Base-by-base conservation (phyloP, 257 asterid species). In the Primulina tabacum region DNA sequence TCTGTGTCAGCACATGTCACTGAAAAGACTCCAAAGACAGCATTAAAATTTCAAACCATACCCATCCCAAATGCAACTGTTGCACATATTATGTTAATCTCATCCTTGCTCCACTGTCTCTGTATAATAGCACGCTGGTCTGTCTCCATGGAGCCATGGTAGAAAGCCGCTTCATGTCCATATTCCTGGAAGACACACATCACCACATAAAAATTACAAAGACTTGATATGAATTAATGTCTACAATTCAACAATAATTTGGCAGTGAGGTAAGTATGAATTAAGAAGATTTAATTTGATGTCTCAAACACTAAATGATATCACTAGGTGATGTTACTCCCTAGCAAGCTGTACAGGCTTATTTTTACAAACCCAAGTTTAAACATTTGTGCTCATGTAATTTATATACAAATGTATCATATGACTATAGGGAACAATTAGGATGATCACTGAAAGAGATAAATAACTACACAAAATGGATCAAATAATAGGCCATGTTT, bases 51-150 rank as follows among this genome's bases (percentile, higher is more conserved):
- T 61, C 69, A 47, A 76, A 67, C 14, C 66, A 52, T 82, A 91
- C 99, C 97, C 97, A 89, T 94, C 72, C 99, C 99, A 75, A 94
- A 94, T 60, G 97, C 99, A 73, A 91, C 86, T 60, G 99, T 94
- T 75, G 99, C 97, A 78, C 99, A 94, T 70, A 94, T 94, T 67
- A 94, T 85, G 74, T 94, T 94, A 76, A 91, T 80, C 81, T 89
- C 97, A 71, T 91, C 99, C 81, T 91, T 94, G 90, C 97, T 94
- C 99, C 99, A 94, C 77, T 89, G 97, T 75, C 69, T 89, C 81
- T 94, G 99, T 65, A 84, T 75, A 70, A 67, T 71, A 50, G 97
- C 78, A 67, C 99, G 97, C 66, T 91, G 90, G 32, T 79, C 67
- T 59, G 97, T 58, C 10, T 89, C 97, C 96, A 94, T 86, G 88